phyloP scores from a whole-genome alignment of 352 stramenopile genomes.

The Globisporangium sylvaticum region DNA sequence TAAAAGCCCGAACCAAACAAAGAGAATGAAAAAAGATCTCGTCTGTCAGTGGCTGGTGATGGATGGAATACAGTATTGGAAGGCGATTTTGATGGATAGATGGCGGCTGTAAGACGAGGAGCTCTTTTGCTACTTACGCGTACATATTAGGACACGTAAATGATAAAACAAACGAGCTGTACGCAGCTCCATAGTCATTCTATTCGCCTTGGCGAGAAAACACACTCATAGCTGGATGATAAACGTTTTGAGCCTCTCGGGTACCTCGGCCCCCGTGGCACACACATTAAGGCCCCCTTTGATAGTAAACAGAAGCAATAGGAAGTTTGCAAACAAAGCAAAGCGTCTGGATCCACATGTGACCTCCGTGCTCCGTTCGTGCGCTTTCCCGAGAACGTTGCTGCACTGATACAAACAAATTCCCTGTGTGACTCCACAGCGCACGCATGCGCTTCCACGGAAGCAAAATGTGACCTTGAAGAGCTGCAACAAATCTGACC shows the following conservation, averaged over 20 bases:
- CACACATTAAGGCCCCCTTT: neutral
- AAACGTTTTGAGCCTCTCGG: neutral
- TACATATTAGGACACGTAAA: too few species aligned
- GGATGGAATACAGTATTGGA: neutral
- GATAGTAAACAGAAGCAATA: constrained; percentile 1
- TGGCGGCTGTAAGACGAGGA: neutral
- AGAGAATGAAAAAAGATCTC: neutral
- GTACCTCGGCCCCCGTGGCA: neutral
- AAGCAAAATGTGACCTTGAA: neutral
- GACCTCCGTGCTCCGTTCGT: too few species aligned
- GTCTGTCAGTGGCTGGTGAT: neutral
- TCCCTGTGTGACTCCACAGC: neutral
- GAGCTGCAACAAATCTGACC: neutral
- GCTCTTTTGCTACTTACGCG: neutral
- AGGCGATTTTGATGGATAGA: neutral
- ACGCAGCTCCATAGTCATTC: neutral
- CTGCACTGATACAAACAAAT: neutral
- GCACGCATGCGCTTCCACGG: neutral
- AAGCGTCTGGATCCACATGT: neutral
- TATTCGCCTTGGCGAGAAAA: neutral
- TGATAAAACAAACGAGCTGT: too few species aligned
- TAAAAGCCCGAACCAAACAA: too few species aligned
- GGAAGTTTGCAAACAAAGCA: neutral
- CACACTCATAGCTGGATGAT: neutral
- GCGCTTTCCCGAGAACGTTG: neutral